Evolutionary conservation across 2,329 filamentous ascomycete species (phyloP), one percentile per base, ranked within the genome.

Genomic region (Phaeomoniella chlamydospora): DNA sequence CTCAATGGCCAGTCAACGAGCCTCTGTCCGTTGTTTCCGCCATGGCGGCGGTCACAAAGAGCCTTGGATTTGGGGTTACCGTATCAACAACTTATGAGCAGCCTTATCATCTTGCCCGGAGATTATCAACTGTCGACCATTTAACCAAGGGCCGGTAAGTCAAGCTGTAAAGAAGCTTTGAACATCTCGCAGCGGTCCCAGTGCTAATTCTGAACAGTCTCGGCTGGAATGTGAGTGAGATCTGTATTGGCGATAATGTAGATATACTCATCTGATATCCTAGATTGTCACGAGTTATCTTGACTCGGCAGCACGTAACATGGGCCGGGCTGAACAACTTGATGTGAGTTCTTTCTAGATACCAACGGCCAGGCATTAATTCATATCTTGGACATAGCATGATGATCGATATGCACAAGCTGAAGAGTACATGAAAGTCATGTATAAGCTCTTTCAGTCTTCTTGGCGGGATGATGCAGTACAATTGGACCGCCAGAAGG

Each of bases 1-100:
- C 76, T 0, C 77, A 82, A 52, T 81, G 74, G 67, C 77, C 77
- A 0, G 72, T 80, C n/a, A 80, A 78, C 40, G 77, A 82, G 49
- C 77, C 77, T 0, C 48, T 81, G 2, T 66, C 69, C 2, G 65
- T 75, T 2, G 62, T 81, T 0, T 65, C 75, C 2, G 74, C 76
- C 2, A 78, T 81, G 74, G 76, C 77, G 1, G 75, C 76, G 1
- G 76, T 63, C 0, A 81, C 77, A 0, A 67, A 71, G 43, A 78
- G 64, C 39, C 67, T 83, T n/a, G 72, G 69, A 0, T 81, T 82
- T 40, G 77, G 77, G 0, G 72, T 81, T 1, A 81, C 77, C 0
- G 67, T 75, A 0, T 70, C 71, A 1, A 80, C 77, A 1, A 79
- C 74, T 0, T 82, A 81, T 42, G 76, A 81, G 50, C 69, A 75